These are phyloP conservation scores for Mycena rosella DNA, from an alignment of 768 basidiomycete species.

Conservation along the genomic window DNA sequence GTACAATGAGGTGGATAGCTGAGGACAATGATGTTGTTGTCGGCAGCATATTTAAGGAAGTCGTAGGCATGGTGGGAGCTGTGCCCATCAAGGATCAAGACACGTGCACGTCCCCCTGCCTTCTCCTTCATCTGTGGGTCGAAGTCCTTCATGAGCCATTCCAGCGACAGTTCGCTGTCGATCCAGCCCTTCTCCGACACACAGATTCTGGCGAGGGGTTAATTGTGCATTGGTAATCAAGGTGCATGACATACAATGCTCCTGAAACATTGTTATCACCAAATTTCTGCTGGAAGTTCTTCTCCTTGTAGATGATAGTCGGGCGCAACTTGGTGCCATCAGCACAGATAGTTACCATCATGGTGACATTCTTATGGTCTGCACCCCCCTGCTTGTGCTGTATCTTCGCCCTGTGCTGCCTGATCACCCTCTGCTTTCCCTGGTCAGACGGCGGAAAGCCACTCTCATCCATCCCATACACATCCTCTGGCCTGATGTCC, in stretches of 20 bases:
- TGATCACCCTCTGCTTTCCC: conserved; percentile 17
- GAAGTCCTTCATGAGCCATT: conserved; percentile 44
- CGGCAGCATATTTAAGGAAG: conserved; percentile 40
- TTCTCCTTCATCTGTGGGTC: conserved; percentile 44
- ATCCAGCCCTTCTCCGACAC: conserved; percentile 43
- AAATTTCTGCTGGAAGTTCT: too few species aligned
- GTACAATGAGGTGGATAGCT: conserved; percentile 47
- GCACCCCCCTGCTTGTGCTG: too few species aligned
- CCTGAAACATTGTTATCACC: too few species aligned
- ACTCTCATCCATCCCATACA: conserved; percentile 39
- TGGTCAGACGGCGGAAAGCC: conserved; percentile 28
- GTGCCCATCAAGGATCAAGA: conserved; percentile 49
- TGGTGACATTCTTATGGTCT: too few species aligned
- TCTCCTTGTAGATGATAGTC: too few species aligned
- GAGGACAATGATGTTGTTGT: conserved; percentile 46
- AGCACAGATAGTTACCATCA: too few species aligned
- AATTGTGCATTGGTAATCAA: too few species aligned
- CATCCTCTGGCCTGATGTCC: conserved; percentile 23
- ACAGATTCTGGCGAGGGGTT: too few species aligned
- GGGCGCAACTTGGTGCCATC: too few species aligned
- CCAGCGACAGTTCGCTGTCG: conserved; percentile 36
- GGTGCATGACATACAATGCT: too few species aligned
- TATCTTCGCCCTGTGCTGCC: not conserved
- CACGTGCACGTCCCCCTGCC: conserved; percentile 35
- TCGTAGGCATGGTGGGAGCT: conserved; percentile 42